phyloP scores from a whole-genome alignment of 495 filamentous ascomycete genomes.

The Aspergillus leporis region DNA sequence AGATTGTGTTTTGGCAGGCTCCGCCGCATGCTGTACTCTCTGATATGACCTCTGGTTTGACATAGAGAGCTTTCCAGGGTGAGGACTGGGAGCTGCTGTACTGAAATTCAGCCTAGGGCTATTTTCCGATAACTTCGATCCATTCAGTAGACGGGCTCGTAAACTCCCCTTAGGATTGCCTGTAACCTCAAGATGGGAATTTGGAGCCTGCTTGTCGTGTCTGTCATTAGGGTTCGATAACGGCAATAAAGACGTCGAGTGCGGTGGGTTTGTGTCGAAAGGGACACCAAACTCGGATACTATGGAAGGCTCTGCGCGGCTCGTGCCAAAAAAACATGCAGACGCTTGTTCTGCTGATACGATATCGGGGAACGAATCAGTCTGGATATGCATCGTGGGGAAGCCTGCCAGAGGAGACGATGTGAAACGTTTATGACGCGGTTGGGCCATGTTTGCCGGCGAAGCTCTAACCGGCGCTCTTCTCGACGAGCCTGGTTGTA shows the following conservation, averaged over 20 bases:
- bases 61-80: neutral
- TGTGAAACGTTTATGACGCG: constrained; percentile 28
- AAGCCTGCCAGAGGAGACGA: constrained; percentile 37
- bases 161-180: neutral
- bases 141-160: neutral
- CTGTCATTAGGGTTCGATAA: neutral
- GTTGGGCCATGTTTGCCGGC: constrained; percentile 14
- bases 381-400: constrained; percentile 17
- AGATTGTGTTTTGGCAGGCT: neutral
- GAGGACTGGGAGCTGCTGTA: neutral
- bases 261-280: neutral
- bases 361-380: neutral
- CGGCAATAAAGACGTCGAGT: neutral
- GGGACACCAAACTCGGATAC: neutral
- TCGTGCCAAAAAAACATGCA: neutral
- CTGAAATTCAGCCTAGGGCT: neutral
- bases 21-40: neutral
- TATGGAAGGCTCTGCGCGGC: neutral
- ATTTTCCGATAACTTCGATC: neutral
- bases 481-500: constrained; percentile 4
- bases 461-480: constrained; percentile 12
- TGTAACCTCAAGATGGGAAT: neutral
- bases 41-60: neutral
- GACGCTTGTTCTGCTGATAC: neutral
- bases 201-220: neutral